Base-by-base conservation (phyloP, 2,329 filamentous ascomycete genomes). In the Colletotrichum caudatum region DNA sequence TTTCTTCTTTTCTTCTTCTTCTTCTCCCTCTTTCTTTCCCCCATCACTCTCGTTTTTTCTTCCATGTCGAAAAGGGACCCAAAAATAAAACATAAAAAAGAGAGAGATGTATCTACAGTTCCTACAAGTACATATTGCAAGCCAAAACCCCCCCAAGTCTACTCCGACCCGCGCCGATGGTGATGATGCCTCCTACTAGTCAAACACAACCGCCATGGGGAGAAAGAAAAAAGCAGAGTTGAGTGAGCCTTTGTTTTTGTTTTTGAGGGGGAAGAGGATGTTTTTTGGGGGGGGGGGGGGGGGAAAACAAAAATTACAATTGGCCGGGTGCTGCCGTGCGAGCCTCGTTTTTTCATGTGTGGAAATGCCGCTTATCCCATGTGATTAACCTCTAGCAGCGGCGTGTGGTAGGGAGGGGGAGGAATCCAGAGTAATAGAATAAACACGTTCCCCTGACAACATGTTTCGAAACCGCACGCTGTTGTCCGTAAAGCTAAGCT, bases 51-150 rank as follows among this genome's bases (percentile, higher is more conserved):
- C 44, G 9, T 44, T 44, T 46, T 46, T 9, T 46, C 16, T 14
- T 46, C 41, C 44, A 5, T 48, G 44, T 61, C 35, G 12, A 64
- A 39, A 71, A 46, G 20, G 7, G 3, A n/a, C 44, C 29, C 58
- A 44, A 70, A 66, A 56, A 50, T 65, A 23, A 23, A 48, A n/a
- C 16, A 18, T n/a, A 26, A 37, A 44, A 44, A 44, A 39, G 37
- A 44, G 37, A 64, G 61, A 53, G 60, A 61, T 66, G 66, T 71
- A 69, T 72, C 60, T 69, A 72, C 67, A 62, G n/a, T 71, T 71
- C 61, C 60, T 61, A 72, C 70, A 70, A 69, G 66, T 72, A 72
- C 70, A 72, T 39, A 33, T 44, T 23, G 16, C 26, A 48, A 48
- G 48, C 51, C 29, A 61, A 51, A 18, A 1, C 41, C 54, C 54